Conservation (phyloP, 805 yeast genomes). For the Teunomyces panamensis region DNA sequence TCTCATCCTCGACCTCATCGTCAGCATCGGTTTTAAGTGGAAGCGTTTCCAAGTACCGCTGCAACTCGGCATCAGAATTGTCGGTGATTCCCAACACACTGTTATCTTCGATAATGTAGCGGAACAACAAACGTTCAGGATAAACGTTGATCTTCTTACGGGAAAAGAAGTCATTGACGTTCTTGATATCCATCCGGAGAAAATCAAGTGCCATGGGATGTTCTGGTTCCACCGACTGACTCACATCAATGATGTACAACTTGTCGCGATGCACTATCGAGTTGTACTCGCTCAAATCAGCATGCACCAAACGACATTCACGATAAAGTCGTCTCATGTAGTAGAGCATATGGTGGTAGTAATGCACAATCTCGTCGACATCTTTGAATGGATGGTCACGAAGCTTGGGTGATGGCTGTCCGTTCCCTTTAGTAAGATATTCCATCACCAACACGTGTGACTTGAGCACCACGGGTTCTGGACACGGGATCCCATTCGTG, state of each 20-base stretch:
- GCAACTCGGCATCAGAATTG: conserved; percentile 42
- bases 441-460: conserved; percentile 95
- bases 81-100: conserved; percentile 33
- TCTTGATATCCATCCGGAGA: conserved; percentile 94
- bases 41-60: conserved; percentile 43
- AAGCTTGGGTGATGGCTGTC: conserved; percentile 87
- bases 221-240: conserved; percentile 96
- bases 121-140: conserved; percentile 79
- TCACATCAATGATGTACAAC: conserved; percentile 89
- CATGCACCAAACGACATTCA: conserved; percentile 88
- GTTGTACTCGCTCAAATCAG: conserved; percentile 94
- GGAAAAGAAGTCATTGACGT: conserved; percentile 83
- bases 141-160: conserved; percentile 70
- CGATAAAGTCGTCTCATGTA: conserved; percentile 87
- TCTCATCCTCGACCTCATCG: conserved; percentile 68
- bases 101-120: conserved; percentile 60
- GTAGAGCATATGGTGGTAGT: conserved; percentile 75
- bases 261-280: conserved; percentile 77
- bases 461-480: conserved; percentile 85
- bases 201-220: conserved; percentile 97
- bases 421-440: conserved; percentile 72
- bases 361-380: conserved; percentile 60
- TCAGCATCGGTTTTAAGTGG: conserved; percentile 60
- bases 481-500: conserved; percentile 82
- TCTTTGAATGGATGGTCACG: conserved; percentile 77